Conservation (phyloP, 192 early-diverging fungal species). For the Backusella psychrophila region DNA sequence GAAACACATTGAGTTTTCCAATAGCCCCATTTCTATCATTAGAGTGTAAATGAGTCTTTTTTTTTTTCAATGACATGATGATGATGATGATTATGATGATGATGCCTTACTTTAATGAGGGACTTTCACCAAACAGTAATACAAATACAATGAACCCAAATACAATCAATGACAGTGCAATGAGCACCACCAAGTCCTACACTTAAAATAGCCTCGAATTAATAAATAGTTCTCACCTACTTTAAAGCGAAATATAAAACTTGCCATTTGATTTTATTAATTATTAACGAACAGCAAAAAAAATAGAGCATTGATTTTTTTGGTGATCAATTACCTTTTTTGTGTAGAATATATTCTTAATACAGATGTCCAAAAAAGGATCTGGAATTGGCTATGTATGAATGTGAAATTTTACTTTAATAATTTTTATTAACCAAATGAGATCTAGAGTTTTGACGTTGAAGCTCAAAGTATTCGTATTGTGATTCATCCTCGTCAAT, state of each 20-base stretch:
- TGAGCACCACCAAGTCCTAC: background rate
- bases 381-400: too few relatives aligned
- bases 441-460: too few relatives aligned
- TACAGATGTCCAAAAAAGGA: too few relatives aligned
- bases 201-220: background rate
- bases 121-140: constrained; percentile 33
- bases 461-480: too few relatives aligned
- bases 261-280: background rate
- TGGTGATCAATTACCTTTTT: background rate
- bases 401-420: background rate
- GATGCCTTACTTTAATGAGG: constrained; percentile 20
- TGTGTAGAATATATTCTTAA: too few relatives aligned
- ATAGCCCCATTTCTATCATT: constrained; percentile 24
- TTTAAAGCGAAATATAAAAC: background rate
- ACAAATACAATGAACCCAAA: constrained; percentile 24
- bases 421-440: background rate
- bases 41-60: background rate
- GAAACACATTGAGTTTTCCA: constrained; percentile 16
- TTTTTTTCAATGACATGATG: background rate
- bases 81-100: background rate
- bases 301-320: background rate
- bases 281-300: too few relatives aligned
- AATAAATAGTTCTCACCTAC: background rate
- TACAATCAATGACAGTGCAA: constrained; percentile 9
- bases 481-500: too few relatives aligned